phyloP scores from a whole-genome alignment of 495 filamentous ascomycete species.

The Hypoxylon intermedium region DNA sequence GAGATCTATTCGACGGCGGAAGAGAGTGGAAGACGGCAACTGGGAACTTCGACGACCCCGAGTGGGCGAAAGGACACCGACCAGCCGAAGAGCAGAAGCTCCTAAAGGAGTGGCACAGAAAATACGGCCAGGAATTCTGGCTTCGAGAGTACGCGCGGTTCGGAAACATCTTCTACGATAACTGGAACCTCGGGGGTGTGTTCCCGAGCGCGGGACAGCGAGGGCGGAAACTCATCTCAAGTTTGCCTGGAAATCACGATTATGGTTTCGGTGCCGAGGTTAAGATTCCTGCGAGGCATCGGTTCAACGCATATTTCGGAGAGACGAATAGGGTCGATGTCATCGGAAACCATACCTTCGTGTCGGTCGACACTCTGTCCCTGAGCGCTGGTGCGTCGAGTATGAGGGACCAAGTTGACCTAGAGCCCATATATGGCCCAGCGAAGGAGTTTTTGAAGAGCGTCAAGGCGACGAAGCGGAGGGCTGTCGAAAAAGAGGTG shows the following conservation, averaged over 20 bases:
- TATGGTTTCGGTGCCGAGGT: constrained; percentile 90
- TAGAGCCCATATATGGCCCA: constrained; percentile 72
- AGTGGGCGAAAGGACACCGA: constrained; percentile 56
- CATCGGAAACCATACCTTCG: constrained; percentile 93
- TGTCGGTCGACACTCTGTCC: constrained; percentile 87
- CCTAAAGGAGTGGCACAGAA: constrained; percentile 71
- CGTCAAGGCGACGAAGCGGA: constrained; percentile 59
- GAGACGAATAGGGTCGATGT: constrained; percentile 86
- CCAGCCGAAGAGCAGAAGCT: constrained; percentile 56
- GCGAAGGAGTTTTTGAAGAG: constrained; percentile 76
- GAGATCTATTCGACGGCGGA: constrained; percentile 95
- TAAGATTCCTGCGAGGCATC: constrained; percentile 74
- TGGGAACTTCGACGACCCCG: constrained; percentile 65
- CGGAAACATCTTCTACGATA: constrained; percentile 74
- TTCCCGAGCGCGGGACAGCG: constrained; percentile 48
- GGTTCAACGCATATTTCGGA: constrained; percentile 90
- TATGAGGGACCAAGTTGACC: constrained; percentile 54
- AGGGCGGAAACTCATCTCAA: constrained; percentile 73
- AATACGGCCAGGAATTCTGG: constrained; percentile 81
- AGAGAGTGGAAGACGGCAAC: constrained; percentile 84
- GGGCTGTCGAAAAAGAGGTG: constrained; percentile 63
- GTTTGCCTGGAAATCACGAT: constrained; percentile 94
- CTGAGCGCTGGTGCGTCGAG: constrained; percentile 69
- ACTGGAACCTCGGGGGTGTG: constrained; percentile 58
- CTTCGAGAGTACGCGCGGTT: constrained; percentile 82